Evolutionary conservation across 176 grass and related monocot species (phyloP).

Genomic region (Pontederia paniculata): DNA sequence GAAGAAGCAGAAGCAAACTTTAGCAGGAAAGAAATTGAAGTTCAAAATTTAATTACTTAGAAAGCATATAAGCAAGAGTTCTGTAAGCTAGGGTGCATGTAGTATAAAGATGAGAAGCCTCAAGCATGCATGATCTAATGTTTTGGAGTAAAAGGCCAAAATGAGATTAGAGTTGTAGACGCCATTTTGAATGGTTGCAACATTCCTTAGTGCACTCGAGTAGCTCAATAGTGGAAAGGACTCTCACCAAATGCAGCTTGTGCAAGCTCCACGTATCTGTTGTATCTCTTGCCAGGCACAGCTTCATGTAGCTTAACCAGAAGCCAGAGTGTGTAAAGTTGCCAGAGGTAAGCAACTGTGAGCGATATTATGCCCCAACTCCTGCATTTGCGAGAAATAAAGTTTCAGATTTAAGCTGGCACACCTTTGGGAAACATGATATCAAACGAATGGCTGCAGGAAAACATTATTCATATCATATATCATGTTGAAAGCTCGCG

Average conservation of each 20-base stretch:
- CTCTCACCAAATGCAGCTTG: slow-evolving; percentile 92
- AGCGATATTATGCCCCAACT: slow-evolving; percentile 95
- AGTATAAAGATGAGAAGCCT: not conserved
- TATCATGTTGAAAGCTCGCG: no score
- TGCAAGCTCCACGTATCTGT: slow-evolving; percentile 94
- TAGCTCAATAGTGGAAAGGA: no score
- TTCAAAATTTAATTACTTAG: no score
- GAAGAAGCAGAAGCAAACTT: not conserved
- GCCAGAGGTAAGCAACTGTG: slow-evolving; percentile 86
- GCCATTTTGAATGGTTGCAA: no score
- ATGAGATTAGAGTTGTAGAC: no score
- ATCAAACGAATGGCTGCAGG: no score
- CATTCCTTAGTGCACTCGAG: no score
- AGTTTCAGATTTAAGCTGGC: not conserved
- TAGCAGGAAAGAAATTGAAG: not conserved
- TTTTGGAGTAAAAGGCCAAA: not conserved
- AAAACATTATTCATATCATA: no score
- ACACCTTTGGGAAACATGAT: not conserved
- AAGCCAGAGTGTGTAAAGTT: slow-evolving; percentile 96
- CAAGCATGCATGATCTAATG: no score
- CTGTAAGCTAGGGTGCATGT: no score
- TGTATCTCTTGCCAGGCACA: slow-evolving; percentile 86
- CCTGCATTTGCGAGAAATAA: slow-evolving; percentile 40
- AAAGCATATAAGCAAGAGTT: no score
- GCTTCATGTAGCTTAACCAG: slow-evolving; percentile 97